Conservation (phyloP, 1,139 yeast species). For the Meyerozyma athensensis region DNA sequence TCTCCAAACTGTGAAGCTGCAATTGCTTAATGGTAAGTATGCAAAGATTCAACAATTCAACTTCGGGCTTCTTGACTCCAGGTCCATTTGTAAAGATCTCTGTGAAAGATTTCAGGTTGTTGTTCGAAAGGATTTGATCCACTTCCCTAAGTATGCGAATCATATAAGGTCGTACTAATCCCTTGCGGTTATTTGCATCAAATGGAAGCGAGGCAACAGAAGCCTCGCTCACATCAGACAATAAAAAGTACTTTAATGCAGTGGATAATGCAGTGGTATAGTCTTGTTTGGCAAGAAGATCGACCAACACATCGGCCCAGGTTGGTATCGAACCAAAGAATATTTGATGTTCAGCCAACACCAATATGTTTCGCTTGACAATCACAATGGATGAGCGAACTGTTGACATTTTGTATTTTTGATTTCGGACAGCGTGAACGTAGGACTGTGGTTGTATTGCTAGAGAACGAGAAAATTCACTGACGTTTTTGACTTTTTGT, state of each 20-base stretch:
- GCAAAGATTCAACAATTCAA: constrained; percentile 5
- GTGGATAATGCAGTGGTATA: constrained; percentile 53
- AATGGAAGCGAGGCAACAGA: constrained; percentile 51
- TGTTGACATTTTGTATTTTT: neutral
- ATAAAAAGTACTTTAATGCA: constrained; percentile 49
- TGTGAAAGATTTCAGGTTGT: neutral
- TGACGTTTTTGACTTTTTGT: neutral
- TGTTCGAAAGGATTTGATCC: neutral
- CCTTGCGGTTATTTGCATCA: constrained; percentile 37
- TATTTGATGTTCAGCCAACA: constrained; percentile 32
- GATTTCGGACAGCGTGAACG: neutral
- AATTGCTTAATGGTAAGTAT: constrained; percentile 1
- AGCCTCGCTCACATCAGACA: constrained; percentile 43
- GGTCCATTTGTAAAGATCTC: too few relatives aligned
- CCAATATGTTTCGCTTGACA: neutral
- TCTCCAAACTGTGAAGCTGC: neutral
- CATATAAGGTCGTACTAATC: constrained; percentile 50
- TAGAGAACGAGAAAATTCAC: neutral
- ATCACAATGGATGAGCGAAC: neutral
- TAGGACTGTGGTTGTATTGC: neutral
- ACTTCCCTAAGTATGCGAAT: constrained; percentile 48
- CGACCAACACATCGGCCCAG: constrained; percentile 69
- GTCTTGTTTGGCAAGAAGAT: constrained; percentile 42
- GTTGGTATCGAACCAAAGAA: constrained; percentile 36
- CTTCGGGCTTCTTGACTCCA: too few relatives aligned